Base-by-base conservation (phyloP, 306 rosid species). In the Vigna reflexopilosa region DNA sequence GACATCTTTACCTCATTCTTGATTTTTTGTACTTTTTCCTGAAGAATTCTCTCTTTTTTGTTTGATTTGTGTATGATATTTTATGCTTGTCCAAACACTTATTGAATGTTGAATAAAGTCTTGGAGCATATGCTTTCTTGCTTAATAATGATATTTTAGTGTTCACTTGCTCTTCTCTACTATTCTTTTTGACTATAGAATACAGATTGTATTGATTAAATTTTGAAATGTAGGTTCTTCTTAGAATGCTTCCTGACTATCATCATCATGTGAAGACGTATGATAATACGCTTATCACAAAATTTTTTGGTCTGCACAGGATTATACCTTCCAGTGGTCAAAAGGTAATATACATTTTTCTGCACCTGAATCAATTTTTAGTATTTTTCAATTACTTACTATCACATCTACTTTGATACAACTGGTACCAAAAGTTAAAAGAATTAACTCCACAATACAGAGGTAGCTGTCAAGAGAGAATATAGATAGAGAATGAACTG, bases 221-320 rank as follows among this genome's bases (percentile, higher is more conserved):
- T 61, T 81, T 45, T 83, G 80, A 65, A 73, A 79, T 82, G 77
- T 77, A 95, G 99, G 99, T 92, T 81, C 97, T 95, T 81, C 89
- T 93, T 34, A 83, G 91, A 88, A 95, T 95, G 99, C 99, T 95
- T 81, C 99, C 98, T 49, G 93, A 89, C 81, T 95, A 95, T 85
- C 96, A 95, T 90, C 93, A 83, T 83, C 99, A 95, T 63, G 99
- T 95, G 83, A 88, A 88, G 85, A 70, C 91, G 5, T 87, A 91
- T 49, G 99, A 95, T n/a, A 95, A 95, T 83, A 95, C 99, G 2
- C 96, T 95, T 24, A 75, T 95, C 71, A 95, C 99, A 42, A 95
- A 95, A 48, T 95, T 95, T 81, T 95, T 95, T 80, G 99, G 99
- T 79, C 97, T 95, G 87, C 99, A 95, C 79, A 91, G 99, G 86